These are phyloP conservation scores for Fusarium clavum DNA, from an alignment of 2,329 filamentous ascomycete genomes.

Conservation along the genomic window DNA sequence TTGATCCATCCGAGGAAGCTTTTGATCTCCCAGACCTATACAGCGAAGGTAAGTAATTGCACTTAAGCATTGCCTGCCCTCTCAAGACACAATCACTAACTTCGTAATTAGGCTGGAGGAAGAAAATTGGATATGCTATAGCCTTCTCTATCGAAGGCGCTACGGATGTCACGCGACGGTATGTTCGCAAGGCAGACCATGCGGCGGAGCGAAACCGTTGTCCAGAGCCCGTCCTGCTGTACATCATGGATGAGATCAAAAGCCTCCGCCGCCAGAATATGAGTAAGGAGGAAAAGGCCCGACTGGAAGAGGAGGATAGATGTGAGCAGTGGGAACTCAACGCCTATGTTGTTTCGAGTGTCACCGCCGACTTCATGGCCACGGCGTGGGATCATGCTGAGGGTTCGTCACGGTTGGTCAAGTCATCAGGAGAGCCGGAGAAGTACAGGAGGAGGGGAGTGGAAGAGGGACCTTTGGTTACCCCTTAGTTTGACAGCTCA, in stretches of 20 bases:
- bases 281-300: constrained; percentile 85
- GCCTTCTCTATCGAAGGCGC: constrained; percentile 92
- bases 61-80: neutral
- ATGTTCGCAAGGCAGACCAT: constrained; percentile 77
- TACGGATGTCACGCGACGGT: constrained; percentile 73
- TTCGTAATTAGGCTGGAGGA: constrained; percentile 78
- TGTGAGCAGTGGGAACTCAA: neutral
- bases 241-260: constrained; percentile 93
- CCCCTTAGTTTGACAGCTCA: neutral
- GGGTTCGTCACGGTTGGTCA: neutral
- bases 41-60: constrained; percentile 66
- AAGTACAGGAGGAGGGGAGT: neutral
- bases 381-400: neutral
- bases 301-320: constrained; percentile 81
- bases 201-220: constrained; percentile 80
- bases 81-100: neutral
- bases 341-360: neutral
- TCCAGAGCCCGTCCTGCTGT: constrained; percentile 89
- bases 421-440: neutral
- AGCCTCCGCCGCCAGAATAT: constrained; percentile 84
- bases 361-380: neutral
- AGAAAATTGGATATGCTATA: constrained; percentile 96
- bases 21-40: constrained; percentile 96
- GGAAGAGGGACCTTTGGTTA: neutral
- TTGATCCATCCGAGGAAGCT: constrained; percentile 92